These are phyloP conservation scores for Epichloe scottii DNA, from an alignment of 2,329 filamentous ascomycete species.

Conservation along the genomic window DNA sequence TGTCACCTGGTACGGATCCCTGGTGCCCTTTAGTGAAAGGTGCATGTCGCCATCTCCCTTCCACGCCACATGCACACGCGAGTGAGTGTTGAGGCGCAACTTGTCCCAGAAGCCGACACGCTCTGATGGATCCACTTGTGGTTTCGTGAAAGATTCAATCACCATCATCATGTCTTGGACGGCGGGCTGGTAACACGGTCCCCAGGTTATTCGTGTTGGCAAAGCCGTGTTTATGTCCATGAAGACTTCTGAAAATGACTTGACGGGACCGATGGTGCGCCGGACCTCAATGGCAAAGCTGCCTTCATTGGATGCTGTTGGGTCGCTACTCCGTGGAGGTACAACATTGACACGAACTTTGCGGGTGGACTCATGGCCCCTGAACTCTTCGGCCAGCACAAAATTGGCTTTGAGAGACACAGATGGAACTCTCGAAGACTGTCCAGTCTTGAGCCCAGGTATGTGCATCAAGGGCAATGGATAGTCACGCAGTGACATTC, in stretches of 20 bases:
- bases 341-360: slow-evolving; percentile 75
- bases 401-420: slow-evolving; percentile 82
- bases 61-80: slow-evolving; percentile 79
- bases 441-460: slow-evolving; percentile 65
- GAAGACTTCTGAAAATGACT: slow-evolving; percentile 86
- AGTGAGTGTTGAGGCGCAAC: slow-evolving; percentile 87
- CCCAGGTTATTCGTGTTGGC: slow-evolving; percentile 92
- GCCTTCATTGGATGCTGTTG: slow-evolving; percentile 40
- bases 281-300: slow-evolving; percentile 77
- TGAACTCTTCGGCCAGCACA: slow-evolving; percentile 87
- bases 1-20: slow-evolving; percentile 88
- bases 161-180: slow-evolving; percentile 99
- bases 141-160: slow-evolving; percentile 93
- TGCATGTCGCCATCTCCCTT: slow-evolving; percentile 94
- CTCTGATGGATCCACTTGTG: slow-evolving; percentile 85
- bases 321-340: slow-evolving; percentile 49
- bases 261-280: slow-evolving; percentile 85
- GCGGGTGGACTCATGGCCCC: slow-evolving; percentile 66
- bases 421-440: slow-evolving; percentile 68
- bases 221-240: slow-evolving; percentile 88
- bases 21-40: slow-evolving; percentile 76
- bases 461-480: slow-evolving; percentile 86
- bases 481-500: slow-evolving; percentile 81
- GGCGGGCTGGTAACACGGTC: slow-evolving; percentile 91
- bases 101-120: slow-evolving; percentile 98